Base-by-base conservation (phyloP, 108 stramenopile genomes). In the Cyclotella baltica region DNA sequence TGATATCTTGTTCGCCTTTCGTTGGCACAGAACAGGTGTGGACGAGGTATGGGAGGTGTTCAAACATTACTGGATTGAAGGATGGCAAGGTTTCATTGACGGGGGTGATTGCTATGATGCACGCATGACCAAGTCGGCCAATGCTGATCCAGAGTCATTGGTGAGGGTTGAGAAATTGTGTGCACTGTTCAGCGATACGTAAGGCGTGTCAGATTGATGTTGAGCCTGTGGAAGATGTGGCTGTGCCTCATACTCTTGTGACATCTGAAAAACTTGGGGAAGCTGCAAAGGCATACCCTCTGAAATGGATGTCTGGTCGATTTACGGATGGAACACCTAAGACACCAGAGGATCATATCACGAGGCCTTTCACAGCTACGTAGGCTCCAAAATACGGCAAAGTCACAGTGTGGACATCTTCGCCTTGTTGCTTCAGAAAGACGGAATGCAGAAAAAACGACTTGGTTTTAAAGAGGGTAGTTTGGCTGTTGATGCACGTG, bases 401-500 rank as follows among this genome's bases (percentile, higher is more conserved):
- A 96, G 82, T 94, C 93, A 10, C 96, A 70, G 74, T 84, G 97
- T 48, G 98, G 95, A 30, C 92, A 95, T 62, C 83, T 98, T 18
- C 93, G 97, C 51, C 67, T 98, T 0, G 86, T 91, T 25, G 93
- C 95, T 29, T 97, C 97, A 20, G 98, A 97, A 46, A 97, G 98
- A 11, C 90, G 97, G 3, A 90, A 92, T 85, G 96, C 91, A 20
- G 96, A 97, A 62, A 93, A 88, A 50, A 71, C n/a, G 89, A 62
- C 72, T 92, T 33, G 96, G 96, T 58, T 89, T 93, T 63, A 84
- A 88, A 64, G 67, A 80, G 11, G 96, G 96, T 9, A 83, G 86
- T 33, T 92, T 97, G 85, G 91, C 96, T 1, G 85, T 99, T 6
- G 98, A 97, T n/a, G 93, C 97, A 10, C 89, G 96, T 28, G 94